Evolutionary conservation across 306 rosid species (phyloP), one percentile per base, ranked within the genome.

Genomic region (Pyrus betulifolia): DNA sequence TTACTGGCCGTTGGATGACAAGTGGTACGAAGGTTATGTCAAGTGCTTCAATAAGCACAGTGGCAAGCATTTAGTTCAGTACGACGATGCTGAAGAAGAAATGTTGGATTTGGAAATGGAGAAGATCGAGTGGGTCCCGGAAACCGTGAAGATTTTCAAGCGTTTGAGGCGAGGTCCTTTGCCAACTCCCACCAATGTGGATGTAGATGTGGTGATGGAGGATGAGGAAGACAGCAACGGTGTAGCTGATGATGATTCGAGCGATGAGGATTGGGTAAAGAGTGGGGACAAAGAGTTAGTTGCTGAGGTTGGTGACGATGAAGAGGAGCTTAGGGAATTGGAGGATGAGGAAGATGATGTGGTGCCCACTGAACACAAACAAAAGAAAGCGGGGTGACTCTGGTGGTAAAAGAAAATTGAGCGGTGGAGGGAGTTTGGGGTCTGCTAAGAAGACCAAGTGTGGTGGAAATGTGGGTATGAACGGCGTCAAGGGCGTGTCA

Each of bases 11-110:
- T 44, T 88, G 76, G 98, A 92, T 69, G 65, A 88, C 60, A 78
- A 83, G 40, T 95, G 98, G 97, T 95, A 92, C 79, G 88, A 89
- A 83, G 98, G 98, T 9, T 21, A 28, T 22, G 88, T 95, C 72
- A 90, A 85, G 67, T 79, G 85, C 1, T 95, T 88, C 30, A 85
- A 88, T 57, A 73, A 59, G 22, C 35, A 54, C 5, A 79, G 81
- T 4, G 83, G 88, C 3, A 87, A 86, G 77, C 97, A 92, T 83
- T 55, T 86, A 71, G 78, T 95, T 62, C 76, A 69, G 63, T 95
- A 95, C 71, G 97, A 89, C 5, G 97, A 95, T 22, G 91, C 74
- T 3, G 97, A 92, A 77, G 92, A 90, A 81, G 97, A 92, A 70
- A 49, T 69, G 18, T 25, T 92, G 69, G 84, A 89, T 38, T 78